Conservation (phyloP, 805 yeast species). For the Candida nitratophila region DNA sequence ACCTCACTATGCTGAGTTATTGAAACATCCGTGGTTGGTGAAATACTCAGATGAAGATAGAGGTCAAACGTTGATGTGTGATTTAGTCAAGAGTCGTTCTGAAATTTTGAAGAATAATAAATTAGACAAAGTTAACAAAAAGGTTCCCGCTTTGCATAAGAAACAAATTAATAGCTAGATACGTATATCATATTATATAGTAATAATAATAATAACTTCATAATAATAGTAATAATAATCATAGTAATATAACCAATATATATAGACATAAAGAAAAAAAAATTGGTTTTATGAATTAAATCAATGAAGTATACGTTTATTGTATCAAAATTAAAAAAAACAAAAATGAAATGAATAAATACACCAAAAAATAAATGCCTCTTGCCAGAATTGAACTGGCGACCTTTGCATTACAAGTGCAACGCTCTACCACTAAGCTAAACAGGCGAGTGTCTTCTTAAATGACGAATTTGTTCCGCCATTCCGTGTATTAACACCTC, state of each 20-base stretch:
- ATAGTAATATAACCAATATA: too few relatives aligned
- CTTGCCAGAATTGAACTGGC: constrained; percentile 90
- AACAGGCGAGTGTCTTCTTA: constrained; percentile 67
- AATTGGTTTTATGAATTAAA: too few relatives aligned
- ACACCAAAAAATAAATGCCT: constrained; percentile 38
- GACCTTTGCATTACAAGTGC: constrained; percentile 99
- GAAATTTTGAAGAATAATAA: constrained; percentile 18
- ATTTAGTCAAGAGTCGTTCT: constrained; percentile 28
- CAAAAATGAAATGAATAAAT: too few relatives aligned
- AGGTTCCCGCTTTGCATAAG: constrained; percentile 18
- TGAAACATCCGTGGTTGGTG: constrained; percentile 79
- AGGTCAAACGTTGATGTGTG: constrained; percentile 20
- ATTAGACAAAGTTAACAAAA: constrained; percentile 2
- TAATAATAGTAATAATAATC: neutral
- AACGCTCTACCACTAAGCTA: constrained; percentile 99
- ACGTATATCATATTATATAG: too few relatives aligned
- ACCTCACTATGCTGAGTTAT: constrained; percentile 70
- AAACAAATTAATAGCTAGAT: neutral
- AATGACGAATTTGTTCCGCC: too few relatives aligned
- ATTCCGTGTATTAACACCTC: too few relatives aligned
- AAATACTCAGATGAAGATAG: constrained; percentile 36
- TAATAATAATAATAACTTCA: too few relatives aligned
- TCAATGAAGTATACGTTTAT: too few relatives aligned
- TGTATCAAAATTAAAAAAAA: too few relatives aligned
- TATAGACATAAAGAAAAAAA: too few relatives aligned